phyloP scores from a whole-genome alignment of 345 rosid species.

The Citrus mangshanensis region DNA sequence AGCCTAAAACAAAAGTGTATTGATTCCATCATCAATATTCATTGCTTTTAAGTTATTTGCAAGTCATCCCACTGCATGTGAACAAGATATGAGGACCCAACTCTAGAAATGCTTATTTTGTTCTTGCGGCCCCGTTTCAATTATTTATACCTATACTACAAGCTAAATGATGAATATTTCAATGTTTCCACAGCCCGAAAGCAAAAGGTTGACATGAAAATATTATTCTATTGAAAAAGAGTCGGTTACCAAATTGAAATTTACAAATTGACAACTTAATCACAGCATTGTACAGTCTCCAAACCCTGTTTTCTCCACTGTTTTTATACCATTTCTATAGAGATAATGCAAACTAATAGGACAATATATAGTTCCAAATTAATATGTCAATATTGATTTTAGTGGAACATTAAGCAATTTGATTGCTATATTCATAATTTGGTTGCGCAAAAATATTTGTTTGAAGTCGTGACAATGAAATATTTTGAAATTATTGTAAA shows the following conservation, averaged over 20 bases:
- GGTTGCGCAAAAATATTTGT: neutral
- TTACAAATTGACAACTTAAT: neutral
- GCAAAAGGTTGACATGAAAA: neutral
- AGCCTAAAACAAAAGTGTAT: neutral
- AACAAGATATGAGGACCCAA: constrained; percentile 1
- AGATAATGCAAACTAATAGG: too few species aligned
- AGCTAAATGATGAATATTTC: neutral
- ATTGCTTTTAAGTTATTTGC: constrained; percentile 10
- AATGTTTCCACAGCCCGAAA: constrained; percentile 1
- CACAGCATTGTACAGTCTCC: neutral
- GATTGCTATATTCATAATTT: neutral
- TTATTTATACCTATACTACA: constrained; percentile 5
- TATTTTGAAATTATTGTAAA: neutral
- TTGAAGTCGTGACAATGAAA: neutral
- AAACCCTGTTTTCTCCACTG: neutral
- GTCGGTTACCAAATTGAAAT: neutral
- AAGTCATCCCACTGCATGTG: constrained; percentile 5
- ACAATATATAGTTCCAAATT: too few species aligned
- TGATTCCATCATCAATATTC: neutral
- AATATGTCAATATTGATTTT: neutral
- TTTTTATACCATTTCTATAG: neutral
- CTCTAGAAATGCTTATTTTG: neutral
- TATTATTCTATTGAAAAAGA: neutral
- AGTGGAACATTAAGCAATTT: neutral
- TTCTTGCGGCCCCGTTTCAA: neutral